phyloP scores from a whole-genome alignment of 1,284 basidiomycete genomes.

The Hymenochaete sp. region DNA sequence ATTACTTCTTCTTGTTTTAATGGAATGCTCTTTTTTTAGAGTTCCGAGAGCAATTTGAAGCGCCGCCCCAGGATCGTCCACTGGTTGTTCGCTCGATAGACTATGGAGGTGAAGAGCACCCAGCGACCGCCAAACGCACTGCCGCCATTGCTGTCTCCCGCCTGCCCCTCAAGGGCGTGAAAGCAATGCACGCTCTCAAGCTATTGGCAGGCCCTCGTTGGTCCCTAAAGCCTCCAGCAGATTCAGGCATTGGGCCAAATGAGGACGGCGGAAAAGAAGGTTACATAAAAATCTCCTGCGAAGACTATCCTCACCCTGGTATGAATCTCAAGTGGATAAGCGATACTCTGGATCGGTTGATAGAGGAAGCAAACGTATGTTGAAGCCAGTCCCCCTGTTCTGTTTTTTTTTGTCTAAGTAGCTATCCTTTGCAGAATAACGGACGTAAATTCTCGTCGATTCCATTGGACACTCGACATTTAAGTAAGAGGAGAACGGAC shows the following conservation, averaged over 20 bases:
- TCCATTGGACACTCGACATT: slow-evolving; percentile 16
- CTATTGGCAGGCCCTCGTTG: slow-evolving; percentile 78
- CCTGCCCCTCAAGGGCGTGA: slow-evolving; percentile 52
- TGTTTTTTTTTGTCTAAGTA: not conserved
- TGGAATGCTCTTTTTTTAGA: slow-evolving; percentile 33
- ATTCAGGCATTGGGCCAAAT: slow-evolving; percentile 44
- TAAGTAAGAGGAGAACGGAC: slow-evolving; percentile 7
- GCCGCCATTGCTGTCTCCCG: slow-evolving; percentile 65
- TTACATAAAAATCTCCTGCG: slow-evolving; percentile 80
- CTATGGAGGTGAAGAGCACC: slow-evolving; percentile 69
- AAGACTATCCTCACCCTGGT: slow-evolving; percentile 64
- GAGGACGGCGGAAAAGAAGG: slow-evolving; percentile 52
- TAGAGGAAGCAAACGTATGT: slow-evolving; percentile 72
- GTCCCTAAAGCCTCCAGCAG: slow-evolving; percentile 62
- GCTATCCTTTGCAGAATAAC: not conserved
- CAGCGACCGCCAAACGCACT: slow-evolving; percentile 58
- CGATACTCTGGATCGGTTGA: slow-evolving; percentile 64
- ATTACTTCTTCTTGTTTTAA: not conserved
- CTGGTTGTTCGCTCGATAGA: slow-evolving; percentile 67
- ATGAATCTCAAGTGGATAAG: slow-evolving; percentile 86
- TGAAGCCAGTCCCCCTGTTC: not conserved
- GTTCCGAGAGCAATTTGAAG: slow-evolving; percentile 66
- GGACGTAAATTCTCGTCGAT: slow-evolving; percentile 1
- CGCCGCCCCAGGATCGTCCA: slow-evolving; percentile 49
- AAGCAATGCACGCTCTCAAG: slow-evolving; percentile 70